Evolutionary conservation across 2,329 filamentous ascomycete genomes (phyloP).

Genomic region (Paecilomyces variotii): DNA sequence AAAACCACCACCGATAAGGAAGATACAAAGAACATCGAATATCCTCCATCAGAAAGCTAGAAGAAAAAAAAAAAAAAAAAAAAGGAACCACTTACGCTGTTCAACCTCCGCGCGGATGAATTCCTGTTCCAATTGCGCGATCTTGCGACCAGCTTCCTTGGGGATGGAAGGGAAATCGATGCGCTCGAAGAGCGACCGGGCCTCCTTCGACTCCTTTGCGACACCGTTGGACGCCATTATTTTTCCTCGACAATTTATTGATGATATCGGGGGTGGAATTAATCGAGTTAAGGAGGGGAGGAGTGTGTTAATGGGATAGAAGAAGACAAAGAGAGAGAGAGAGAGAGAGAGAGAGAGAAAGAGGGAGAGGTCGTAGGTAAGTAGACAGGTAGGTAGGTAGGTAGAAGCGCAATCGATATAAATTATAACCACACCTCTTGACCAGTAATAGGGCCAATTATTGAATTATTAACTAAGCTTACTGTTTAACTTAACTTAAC

Average conservation of each 20-base stretch:
- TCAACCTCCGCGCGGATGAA: constrained; percentile 78
- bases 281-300: background rate
- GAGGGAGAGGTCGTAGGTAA: background rate
- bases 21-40: background rate
- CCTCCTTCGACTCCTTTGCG: constrained; percentile 5
- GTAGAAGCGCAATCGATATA: too few species aligned
- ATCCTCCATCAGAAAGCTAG: background rate
- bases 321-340: background rate
- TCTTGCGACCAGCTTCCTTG: constrained; percentile 49
- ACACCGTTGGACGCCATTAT: background rate
- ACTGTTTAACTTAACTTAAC: background rate
- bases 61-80: background rate
- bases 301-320: background rate
- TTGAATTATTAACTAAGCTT: background rate
- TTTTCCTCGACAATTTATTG: background rate
- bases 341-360: background rate
- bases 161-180: constrained; percentile 25
- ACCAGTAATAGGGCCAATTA: background rate
- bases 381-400: too few species aligned
- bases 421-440: background rate
- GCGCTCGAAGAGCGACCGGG: constrained; percentile 27
- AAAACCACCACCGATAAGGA: background rate
- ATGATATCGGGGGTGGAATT: background rate
- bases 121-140: constrained; percentile 71
- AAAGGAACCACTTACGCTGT: constrained; percentile 55